Conservation (phyloP, 148 eudicot species). For the Rhododendron henanense region DNA sequence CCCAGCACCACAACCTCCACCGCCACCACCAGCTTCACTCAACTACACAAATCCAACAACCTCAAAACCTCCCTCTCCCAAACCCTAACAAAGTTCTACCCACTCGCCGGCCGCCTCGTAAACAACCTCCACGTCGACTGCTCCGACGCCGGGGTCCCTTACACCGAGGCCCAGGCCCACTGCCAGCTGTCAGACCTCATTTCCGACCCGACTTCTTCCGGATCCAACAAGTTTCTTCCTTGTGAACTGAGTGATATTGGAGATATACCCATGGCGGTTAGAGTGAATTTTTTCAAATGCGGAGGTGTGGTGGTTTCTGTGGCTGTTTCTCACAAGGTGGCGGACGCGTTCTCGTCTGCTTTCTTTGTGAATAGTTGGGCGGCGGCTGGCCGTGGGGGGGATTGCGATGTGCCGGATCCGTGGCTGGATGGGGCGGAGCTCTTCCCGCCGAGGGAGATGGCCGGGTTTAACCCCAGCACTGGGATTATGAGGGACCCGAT, state of each 20-base stretch:
- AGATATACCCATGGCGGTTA: conserved; percentile 21
- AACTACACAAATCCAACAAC: neutral
- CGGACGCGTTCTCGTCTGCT: conserved; percentile 24
- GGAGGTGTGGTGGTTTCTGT: conserved; percentile 27
- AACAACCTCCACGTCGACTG: conserved; percentile 34
- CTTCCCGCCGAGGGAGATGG: conserved; percentile 17
- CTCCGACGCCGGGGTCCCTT: conserved; percentile 34
- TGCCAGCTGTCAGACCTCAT: conserved; percentile 17
- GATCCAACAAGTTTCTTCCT: conserved; percentile 27
- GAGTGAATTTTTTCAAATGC: conserved; percentile 24
- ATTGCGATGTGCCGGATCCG: neutral
- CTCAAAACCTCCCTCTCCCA: conserved; percentile 34
- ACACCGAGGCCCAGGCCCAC: conserved; percentile 23
- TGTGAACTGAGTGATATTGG: conserved; percentile 8
- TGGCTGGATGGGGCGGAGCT: conserved; percentile 6
- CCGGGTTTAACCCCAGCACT: neutral
- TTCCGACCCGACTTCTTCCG: conserved; percentile 6
- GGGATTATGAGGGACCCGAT: conserved; percentile 7
- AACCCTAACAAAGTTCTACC: conserved; percentile 35
- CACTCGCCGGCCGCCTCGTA: conserved; percentile 41
- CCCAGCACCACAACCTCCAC: neutral
- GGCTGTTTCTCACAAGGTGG: conserved; percentile 25
- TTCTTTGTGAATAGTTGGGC: conserved; percentile 37
- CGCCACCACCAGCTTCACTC: conserved; percentile 12
- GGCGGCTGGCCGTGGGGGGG: neutral